Base-by-base conservation (phyloP, 441 rosid species). In the Adansonia rubrostipa region DNA sequence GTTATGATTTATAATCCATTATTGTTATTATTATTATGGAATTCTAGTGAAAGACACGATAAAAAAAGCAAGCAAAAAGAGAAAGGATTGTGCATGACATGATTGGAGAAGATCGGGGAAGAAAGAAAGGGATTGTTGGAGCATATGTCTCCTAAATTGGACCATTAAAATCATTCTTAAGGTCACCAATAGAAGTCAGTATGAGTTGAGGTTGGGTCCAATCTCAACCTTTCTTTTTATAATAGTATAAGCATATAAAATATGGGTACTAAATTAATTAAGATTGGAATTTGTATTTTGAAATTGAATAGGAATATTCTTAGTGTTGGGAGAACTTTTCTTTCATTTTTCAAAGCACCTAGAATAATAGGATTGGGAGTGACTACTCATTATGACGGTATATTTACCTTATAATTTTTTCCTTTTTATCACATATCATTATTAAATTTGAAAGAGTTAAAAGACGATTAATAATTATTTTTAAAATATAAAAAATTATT, bases 181-280 rank as follows among this genome's bases (percentile, higher is more conserved):
- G 72, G 54, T 72, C 68, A 74, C 75, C 81, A 68, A 80, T 72
- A 33, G 64, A 80, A 80, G 81, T 58, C 76, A 80, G 51, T 24
- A 71, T 54, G 48, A 58, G 74, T 48, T 66, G 82, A 74, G 74
- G 75, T 61, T 77, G 84, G 85, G 78, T 82, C 84, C 87, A 84
- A 71, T 56, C 50, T 36, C 42, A 75, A 14, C 71, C 72, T 48
- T 65, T 61, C 40, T 28, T 71, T 64, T 24, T n/a, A 19, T 68
- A 77, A 79, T n/a, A 64, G 58, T 17, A 67, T 19, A 44, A 45
- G 33, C 72, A 66, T 66, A 73, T 54, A 9, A 42, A 5, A 9
- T 48, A 5, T n/a, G 42, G 42, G 74, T 63, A 67, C 48, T 61
- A 65, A 17, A 54, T 17, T 36, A 71, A 56, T 71, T 45, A 61